Percentiles rank a stretch among this genome's conserved stretches.
phyloP scores from a whole-genome alignment of 1,139 yeast genomes.

The Nakaseomyces glabratus region DNA sequence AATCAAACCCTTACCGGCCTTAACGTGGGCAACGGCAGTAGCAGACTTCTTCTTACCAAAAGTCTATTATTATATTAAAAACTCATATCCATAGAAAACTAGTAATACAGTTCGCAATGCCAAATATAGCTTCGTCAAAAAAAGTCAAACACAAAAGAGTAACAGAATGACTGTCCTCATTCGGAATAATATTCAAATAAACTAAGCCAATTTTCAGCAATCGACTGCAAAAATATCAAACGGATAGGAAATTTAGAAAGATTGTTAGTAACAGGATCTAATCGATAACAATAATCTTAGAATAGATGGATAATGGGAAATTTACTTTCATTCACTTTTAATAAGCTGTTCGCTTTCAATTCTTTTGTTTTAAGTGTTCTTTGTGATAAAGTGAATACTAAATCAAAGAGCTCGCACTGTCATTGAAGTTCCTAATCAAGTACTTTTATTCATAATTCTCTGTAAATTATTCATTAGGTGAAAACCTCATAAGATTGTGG shows the following conservation, averaged over 20 bases:
- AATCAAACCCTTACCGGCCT: conserved; percentile 98
- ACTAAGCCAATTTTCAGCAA: background rate
- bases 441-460: no score
- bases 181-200: background rate
- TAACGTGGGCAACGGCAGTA: conserved; percentile 99
- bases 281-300: no score
- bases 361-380: no score
- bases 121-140: conserved; percentile 8
- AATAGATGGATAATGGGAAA: no score
- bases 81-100: conserved; percentile 7
- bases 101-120: background rate
- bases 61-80: conserved; percentile 46
- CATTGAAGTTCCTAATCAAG: no score
- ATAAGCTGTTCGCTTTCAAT: no score
- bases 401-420: no score
- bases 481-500: no score
- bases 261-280: no score
- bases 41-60: conserved; percentile 99
- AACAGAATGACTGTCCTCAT: background rate
- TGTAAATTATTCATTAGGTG: no score
- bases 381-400: no score
- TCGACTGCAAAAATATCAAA: background rate
- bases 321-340: no score
- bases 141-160: background rate
- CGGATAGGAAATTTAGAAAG: background rate